Conservation (phyloP, 2,329 filamentous ascomycete species). For the Venturia effusa region DNA sequence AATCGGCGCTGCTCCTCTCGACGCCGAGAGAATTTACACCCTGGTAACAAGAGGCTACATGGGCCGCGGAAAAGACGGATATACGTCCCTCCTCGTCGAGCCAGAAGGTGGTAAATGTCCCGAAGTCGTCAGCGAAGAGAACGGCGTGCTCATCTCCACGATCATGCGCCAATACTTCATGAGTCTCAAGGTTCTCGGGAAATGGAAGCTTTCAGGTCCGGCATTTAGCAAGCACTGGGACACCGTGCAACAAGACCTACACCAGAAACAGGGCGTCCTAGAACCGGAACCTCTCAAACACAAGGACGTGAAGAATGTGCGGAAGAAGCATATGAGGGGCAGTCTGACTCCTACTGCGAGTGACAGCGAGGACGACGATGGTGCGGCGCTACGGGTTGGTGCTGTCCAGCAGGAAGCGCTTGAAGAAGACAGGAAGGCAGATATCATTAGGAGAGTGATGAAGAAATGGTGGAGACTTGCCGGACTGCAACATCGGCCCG, state of each 20-base stretch:
- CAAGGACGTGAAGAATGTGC: neutral
- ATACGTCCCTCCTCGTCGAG: constrained; percentile 61
- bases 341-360: neutral
- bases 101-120: constrained; percentile 66
- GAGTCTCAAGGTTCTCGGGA: constrained; percentile 67
- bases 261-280: constrained; percentile 15
- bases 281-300: constrained; percentile 15
- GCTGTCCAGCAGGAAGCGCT: constrained; percentile 30
- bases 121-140: constrained; percentile 75
- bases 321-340: constrained; percentile 1
- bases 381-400: constrained; percentile 28
- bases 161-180: constrained; percentile 88
- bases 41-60: constrained; percentile 81
- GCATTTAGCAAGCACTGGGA: constrained; percentile 56
- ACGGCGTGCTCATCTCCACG: constrained; percentile 74
- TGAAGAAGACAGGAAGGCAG: constrained; percentile 41
- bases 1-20: constrained; percentile 51
- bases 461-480: constrained; percentile 63
- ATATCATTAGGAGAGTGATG: constrained; percentile 56
- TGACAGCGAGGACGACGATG: constrained; percentile 17
- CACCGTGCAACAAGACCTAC: constrained; percentile 50
- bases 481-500: constrained; percentile 43
- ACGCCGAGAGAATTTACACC: constrained; percentile 54
- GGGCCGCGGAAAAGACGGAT: constrained; percentile 80
- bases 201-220: constrained; percentile 63